Percentiles rank a stretch among this genome's conserved stretches.
Evolutionary conservation across 345 rosid species (phyloP).

Genomic region (Nephelium lappaceum): DNA sequence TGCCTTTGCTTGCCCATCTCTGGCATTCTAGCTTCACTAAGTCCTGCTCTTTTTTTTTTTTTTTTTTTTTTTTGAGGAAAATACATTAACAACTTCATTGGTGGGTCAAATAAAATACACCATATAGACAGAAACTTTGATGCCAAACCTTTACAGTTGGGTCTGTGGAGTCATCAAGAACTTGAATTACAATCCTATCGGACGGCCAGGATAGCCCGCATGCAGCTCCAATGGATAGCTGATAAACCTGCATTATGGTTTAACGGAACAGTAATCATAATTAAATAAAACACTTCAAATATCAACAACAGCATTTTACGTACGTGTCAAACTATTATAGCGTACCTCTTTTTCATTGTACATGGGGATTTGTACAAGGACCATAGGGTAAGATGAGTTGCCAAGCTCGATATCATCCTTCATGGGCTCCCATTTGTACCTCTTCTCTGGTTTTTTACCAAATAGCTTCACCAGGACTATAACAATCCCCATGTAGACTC

Average conservation of each 20-base stretch:
- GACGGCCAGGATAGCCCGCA: conserved; percentile 89
- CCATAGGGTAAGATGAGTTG: conserved; percentile 54
- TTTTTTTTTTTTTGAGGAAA: no score
- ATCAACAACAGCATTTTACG: no score
- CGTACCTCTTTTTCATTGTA: conserved; percentile 69
- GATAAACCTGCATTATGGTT: conserved; percentile 52
- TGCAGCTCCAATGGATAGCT: conserved; percentile 84
- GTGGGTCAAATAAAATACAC: no score
- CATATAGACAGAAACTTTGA: no score
- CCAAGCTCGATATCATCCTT: conserved; percentile 67
- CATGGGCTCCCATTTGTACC: conserved; percentile 59
- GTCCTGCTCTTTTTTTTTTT: conserved; percentile 35
- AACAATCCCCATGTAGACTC: conserved; percentile 61
- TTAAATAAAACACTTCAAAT: no score
- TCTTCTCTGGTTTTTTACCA: conserved; percentile 50
- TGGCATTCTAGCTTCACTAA: conserved; percentile 72
- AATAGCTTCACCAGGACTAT: conserved; percentile 46
- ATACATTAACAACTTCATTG: no score
- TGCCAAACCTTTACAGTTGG: conserved; percentile 49
- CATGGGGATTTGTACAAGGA: conserved; percentile 74
- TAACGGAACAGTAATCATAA: neutral
- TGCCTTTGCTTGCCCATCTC: conserved; percentile 77
- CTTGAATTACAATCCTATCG: conserved; percentile 81
- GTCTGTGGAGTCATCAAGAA: conserved; percentile 89
- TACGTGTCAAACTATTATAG: no score